Evolutionary conservation across 352 stramenopile genomes (phyloP).

Genomic region (Pythium rishiriense): DNA sequence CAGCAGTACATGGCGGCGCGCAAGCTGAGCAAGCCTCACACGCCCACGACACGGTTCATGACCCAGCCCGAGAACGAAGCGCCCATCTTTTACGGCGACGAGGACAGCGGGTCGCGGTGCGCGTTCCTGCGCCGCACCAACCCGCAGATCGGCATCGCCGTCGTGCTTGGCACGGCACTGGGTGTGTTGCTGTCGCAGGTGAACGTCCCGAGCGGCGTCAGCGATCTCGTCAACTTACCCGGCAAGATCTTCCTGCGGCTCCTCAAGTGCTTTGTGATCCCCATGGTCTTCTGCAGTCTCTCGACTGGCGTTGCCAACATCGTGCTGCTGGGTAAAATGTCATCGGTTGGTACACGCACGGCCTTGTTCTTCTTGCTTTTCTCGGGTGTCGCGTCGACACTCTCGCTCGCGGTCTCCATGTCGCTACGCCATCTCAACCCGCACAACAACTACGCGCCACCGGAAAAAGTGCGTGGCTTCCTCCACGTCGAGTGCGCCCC

Average conservation of each 20-base stretch:
- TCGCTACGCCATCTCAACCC: slow-evolving; percentile 39
- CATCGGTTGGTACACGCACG: slow-evolving; percentile 50
- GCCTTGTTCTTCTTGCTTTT: slow-evolving; percentile 52
- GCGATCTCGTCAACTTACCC: slow-evolving; percentile 28
- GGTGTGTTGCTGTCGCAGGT: slow-evolving; percentile 29
- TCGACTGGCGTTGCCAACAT: slow-evolving; percentile 63
- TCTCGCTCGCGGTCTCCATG: slow-evolving; percentile 51
- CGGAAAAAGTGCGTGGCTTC: slow-evolving; percentile 26
- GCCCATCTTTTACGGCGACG: slow-evolving; percentile 23
- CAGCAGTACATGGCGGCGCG: slow-evolving; percentile 11
- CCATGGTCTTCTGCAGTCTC: slow-evolving; percentile 71
- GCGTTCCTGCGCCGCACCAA: slow-evolving; percentile 28
- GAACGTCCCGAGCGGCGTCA: slow-evolving; percentile 25
- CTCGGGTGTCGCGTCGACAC: slow-evolving; percentile 31
- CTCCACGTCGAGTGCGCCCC: slow-evolving; percentile 45
- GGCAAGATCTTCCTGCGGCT: slow-evolving; percentile 36
- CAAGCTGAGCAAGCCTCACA: slow-evolving; percentile 22
- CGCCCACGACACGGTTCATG: slow-evolving; percentile 12
- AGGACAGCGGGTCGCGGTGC: slow-evolving; percentile 18
- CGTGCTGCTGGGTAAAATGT: slow-evolving; percentile 66
- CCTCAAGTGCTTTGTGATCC: slow-evolving; percentile 44
- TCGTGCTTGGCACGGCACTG: slow-evolving; percentile 28
- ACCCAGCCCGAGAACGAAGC: slow-evolving; percentile 5
- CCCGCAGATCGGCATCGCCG: slow-evolving; percentile 35
- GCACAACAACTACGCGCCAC: background rate